Percentiles rank a stretch among this genome's conserved stretches.
Conservation (phyloP, 495 filamentous ascomycete genomes). For the Xylaria curta region DNA sequence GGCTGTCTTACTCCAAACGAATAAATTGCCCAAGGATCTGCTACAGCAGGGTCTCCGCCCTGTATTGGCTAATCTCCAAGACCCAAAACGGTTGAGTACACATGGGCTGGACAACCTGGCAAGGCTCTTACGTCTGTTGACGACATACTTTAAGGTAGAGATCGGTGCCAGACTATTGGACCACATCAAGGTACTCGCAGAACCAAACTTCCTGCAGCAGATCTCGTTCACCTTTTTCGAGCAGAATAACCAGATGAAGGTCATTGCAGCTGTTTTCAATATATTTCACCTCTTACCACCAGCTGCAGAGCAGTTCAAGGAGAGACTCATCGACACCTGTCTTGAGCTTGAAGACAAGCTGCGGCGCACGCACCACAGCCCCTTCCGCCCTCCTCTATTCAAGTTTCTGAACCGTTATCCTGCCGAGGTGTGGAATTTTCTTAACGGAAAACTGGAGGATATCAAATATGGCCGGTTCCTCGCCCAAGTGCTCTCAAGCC, state of each 20-base stretch:
- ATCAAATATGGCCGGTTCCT: conserved; percentile 92
- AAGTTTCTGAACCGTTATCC: conserved; percentile 94
- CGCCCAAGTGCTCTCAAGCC: conserved; percentile 82
- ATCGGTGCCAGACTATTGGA: conserved; percentile 90
- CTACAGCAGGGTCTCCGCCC: conserved; percentile 93
- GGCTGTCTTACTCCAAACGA: conserved; percentile 82
- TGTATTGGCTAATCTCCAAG: conserved; percentile 93
- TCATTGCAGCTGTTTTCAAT: conserved; percentile 91
- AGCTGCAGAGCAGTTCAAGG: conserved; percentile 88
- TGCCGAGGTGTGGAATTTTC: conserved; percentile 81
- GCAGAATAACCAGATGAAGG: conserved; percentile 87
- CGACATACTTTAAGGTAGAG: conserved; percentile 99
- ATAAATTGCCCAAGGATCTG: conserved; percentile 93
- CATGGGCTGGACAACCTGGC: conserved; percentile 91
- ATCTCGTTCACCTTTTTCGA: conserved; percentile 94
- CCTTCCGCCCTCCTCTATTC: conserved; percentile 90
- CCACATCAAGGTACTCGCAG: conserved; percentile 90
- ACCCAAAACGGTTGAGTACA: conserved; percentile 87
- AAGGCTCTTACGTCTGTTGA: conserved; percentile 84
- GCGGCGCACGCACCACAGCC: conserved; percentile 88
- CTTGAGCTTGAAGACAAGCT: conserved; percentile 86
- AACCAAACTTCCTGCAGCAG: conserved; percentile 77
- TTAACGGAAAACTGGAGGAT: conserved; percentile 76
- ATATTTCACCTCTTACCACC: conserved; percentile 94
- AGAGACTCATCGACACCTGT: conserved; percentile 84